Evolutionary conservation across 495 filamentous ascomycete species (phyloP).

Genomic region (Melanomma pulvis-pyrius): DNA sequence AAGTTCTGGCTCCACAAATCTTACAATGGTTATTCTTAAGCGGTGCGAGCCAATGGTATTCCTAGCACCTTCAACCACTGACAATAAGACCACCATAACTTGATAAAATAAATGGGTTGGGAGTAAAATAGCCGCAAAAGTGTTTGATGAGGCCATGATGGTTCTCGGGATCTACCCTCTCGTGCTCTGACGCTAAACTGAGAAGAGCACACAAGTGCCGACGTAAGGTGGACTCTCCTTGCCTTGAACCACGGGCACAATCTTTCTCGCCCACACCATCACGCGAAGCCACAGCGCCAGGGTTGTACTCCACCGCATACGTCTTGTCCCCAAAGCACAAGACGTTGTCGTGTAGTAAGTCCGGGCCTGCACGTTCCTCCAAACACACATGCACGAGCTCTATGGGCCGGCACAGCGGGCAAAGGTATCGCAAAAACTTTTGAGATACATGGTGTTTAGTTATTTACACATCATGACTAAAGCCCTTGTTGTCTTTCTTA

Average conservation of each 20-base stretch:
- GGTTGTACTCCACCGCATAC: not conserved
- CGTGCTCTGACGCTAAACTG: not conserved
- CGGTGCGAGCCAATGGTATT: not conserved
- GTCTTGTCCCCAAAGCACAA: not conserved
- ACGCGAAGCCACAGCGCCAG: not conserved
- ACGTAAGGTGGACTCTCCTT: not conserved
- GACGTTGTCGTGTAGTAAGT: not conserved
- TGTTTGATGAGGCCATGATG: not conserved
- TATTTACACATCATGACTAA: not conserved
- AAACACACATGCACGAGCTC: not conserved
- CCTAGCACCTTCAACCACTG: not conserved
- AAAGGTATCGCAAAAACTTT: not conserved
- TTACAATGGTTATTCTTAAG: not conserved
- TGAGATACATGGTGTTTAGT: not conserved
- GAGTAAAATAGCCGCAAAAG: not conserved
- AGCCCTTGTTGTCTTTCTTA: not conserved
- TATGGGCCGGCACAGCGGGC: not conserved
- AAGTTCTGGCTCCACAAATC: not conserved
- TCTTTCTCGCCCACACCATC: not conserved
- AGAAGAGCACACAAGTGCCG: not conserved
- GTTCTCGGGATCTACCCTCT: not conserved
- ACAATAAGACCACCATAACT: not conserved
- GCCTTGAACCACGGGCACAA: not conserved
- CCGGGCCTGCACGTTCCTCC: not conserved
- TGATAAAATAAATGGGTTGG: no score